These are phyloP conservation scores for Penicillium brasilianum DNA, from an alignment of 2,329 filamentous ascomycete genomes.

Conservation along the genomic window DNA sequence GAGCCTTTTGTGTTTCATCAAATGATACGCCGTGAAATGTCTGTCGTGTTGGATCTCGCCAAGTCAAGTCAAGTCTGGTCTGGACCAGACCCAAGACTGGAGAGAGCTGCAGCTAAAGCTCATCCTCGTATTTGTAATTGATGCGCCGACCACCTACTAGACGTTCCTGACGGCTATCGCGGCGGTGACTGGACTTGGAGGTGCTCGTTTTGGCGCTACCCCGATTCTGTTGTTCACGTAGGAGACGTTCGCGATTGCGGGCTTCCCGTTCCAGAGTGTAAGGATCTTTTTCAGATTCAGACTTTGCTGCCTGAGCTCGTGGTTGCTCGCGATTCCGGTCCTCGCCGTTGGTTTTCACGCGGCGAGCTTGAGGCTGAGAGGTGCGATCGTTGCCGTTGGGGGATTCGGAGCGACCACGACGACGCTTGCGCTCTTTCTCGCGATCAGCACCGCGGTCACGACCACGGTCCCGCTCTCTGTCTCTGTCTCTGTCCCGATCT, in stretches of 20 bases:
- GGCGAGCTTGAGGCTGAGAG: constrained; percentile 41
- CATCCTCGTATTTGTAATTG: constrained; percentile 58
- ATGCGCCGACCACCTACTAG: constrained; percentile 45
- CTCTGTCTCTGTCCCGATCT: constrained; percentile 51
- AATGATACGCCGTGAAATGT: background rate
- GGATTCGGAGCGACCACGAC: constrained; percentile 48
- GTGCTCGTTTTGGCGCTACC: constrained; percentile 37
- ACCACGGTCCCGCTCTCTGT: constrained; percentile 34
- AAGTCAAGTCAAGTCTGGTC: too few species aligned
- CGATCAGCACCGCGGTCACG: constrained; percentile 35
- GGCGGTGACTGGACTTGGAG: constrained; percentile 38
- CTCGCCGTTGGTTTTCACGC: constrained; percentile 42
- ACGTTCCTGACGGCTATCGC: constrained; percentile 42
- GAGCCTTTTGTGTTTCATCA: constrained; percentile 11
- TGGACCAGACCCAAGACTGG: background rate
- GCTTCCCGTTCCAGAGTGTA: constrained; percentile 76
- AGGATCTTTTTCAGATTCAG: constrained; percentile 63
- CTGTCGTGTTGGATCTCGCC: background rate
- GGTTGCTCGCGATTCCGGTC: constrained; percentile 31
- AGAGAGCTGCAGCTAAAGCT: constrained; percentile 29
- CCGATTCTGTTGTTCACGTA: constrained; percentile 69
- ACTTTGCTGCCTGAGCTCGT: constrained; percentile 20
- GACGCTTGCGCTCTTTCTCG: constrained; percentile 50
- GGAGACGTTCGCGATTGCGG: constrained; percentile 64
- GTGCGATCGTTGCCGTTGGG: constrained; percentile 39